phyloP scores from a whole-genome alignment of 805 yeast genomes.

The Starmerella kuoi region DNA sequence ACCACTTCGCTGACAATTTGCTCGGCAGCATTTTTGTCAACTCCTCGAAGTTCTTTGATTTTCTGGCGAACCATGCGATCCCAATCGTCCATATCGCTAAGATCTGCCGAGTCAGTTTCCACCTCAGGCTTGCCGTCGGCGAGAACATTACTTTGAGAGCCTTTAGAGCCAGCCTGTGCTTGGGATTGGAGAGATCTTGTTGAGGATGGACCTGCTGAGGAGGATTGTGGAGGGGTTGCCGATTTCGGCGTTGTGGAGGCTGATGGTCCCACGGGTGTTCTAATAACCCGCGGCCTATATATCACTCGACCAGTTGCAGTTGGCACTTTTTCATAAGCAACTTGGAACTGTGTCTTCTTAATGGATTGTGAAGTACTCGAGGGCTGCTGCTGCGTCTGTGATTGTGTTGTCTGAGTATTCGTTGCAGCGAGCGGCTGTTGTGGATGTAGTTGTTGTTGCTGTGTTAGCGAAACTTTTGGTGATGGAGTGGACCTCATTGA shows the following conservation, averaged over 20 bases:
- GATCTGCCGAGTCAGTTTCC: neutral
- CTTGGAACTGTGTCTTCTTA: constrained; percentile 15
- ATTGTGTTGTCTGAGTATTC: no score
- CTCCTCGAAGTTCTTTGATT: constrained; percentile 40
- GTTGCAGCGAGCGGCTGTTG: neutral
- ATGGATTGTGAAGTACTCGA: neutral
- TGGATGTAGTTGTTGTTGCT: neutral
- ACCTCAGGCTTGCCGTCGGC: constrained; percentile 13
- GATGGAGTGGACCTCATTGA: neutral
- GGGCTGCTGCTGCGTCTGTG: neutral
- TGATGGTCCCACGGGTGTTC: constrained; percentile 2
- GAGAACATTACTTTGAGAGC: constrained; percentile 4
- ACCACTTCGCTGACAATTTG: constrained; percentile 83
- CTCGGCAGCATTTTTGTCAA: constrained; percentile 65
- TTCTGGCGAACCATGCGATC: constrained; percentile 27
- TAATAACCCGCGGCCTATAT: constrained; percentile 17
- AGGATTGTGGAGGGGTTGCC: no score
- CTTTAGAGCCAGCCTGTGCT: neutral
- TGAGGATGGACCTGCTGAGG: neutral
- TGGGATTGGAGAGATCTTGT: neutral
- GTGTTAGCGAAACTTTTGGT: neutral
- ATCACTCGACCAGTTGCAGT: constrained; percentile 14
- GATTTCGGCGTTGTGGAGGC: no score
- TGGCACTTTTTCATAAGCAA: constrained; percentile 17
- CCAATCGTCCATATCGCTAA: constrained; percentile 25